Percentiles rank a stretch among this genome's conserved stretches.
These are phyloP conservation scores for Nannochloris sp. DNA, from an alignment of 139 green algal genomes.

Conservation along the genomic window DNA sequence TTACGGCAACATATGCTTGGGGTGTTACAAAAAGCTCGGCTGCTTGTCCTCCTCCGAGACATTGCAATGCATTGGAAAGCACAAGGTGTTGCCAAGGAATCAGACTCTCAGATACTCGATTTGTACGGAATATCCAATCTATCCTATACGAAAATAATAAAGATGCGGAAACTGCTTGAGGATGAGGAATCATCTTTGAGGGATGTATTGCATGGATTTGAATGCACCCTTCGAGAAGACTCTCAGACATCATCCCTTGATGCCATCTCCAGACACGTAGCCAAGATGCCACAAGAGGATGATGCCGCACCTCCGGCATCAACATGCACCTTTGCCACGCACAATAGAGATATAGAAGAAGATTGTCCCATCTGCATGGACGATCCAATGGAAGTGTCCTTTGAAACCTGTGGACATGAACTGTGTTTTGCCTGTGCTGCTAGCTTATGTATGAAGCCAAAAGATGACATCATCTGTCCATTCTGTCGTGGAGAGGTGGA, in stretches of 20 bases:
- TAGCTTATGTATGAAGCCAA: not conserved
- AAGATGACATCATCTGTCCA: constrained; percentile 4
- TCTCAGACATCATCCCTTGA: not conserved
- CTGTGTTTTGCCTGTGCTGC: constrained; percentile 17
- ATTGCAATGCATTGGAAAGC: constrained; percentile 1
- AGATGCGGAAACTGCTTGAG: not conserved
- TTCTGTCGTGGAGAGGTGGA: constrained; percentile 7
- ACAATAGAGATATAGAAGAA: not conserved
- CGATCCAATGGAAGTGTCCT: not conserved
- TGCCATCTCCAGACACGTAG: not conserved
- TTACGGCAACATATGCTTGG: constrained; percentile 11
- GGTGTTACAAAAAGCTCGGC: not conserved
- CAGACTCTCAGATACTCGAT: not conserved
- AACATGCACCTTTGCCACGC: no score
- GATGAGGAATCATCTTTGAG: not conserved
- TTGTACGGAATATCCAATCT: not conserved
- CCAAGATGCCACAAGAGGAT: not conserved
- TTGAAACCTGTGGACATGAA: constrained; percentile 10
- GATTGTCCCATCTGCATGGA: constrained; percentile 20
- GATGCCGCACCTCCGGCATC: not conserved
- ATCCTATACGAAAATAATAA: not conserved
- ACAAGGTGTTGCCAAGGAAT: constrained; percentile 1
- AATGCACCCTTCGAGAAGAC: constrained; percentile 5
- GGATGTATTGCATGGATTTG: constrained; percentile 11
- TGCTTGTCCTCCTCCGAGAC: constrained; percentile 7